phyloP scores from a whole-genome alignment of 2,329 filamentous ascomycete genomes.

The Phyllosticta citribraziliensis region DNA sequence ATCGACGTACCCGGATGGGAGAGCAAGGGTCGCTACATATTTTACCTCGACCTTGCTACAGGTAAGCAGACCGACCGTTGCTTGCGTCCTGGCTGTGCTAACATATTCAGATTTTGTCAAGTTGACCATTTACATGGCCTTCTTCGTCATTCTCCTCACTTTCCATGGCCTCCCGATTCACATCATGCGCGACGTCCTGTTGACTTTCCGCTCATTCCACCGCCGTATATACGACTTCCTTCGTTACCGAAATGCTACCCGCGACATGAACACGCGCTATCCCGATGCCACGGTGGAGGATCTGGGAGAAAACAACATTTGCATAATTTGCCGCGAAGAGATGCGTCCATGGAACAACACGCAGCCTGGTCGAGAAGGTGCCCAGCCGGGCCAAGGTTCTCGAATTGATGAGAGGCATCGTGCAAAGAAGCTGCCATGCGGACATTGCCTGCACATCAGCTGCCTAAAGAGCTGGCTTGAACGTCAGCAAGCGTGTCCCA shows the following conservation, averaged over 20 bases:
- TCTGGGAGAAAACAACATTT: conserved; percentile 76
- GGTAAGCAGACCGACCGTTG: conserved; percentile 41
- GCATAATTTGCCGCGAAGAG: conserved; percentile 94
- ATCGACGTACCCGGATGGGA: conserved; percentile 95
- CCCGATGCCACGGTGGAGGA: conserved; percentile 85
- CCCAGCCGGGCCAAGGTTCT: conserved; percentile 25
- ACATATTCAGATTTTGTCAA: conserved; percentile 68
- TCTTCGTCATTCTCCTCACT: conserved; percentile 85
- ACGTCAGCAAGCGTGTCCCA: conserved; percentile 93
- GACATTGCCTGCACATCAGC: conserved; percentile 87
- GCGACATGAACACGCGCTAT: conserved; percentile 86
- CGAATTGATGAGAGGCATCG: conserved; percentile 69
- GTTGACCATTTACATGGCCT: conserved; percentile 75
- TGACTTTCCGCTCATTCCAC: conserved; percentile 85
- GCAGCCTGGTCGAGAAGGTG: conserved; percentile 27
- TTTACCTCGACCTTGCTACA: conserved; percentile 76
- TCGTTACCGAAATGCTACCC: conserved; percentile 80
- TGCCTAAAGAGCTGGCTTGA: conserved; percentile 97
- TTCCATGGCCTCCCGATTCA: conserved; percentile 96
- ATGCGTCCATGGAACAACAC: conserved; percentile 70
- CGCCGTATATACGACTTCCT: conserved; percentile 83
- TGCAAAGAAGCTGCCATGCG: conserved; percentile 93
- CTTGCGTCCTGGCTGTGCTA: neutral
- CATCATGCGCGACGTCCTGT: conserved; percentile 89
- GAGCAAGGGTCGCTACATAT: conserved; percentile 83